Conservation (phyloP, 2,329 filamentous ascomycete genomes). For the Mycosphaerella arachidis region DNA sequence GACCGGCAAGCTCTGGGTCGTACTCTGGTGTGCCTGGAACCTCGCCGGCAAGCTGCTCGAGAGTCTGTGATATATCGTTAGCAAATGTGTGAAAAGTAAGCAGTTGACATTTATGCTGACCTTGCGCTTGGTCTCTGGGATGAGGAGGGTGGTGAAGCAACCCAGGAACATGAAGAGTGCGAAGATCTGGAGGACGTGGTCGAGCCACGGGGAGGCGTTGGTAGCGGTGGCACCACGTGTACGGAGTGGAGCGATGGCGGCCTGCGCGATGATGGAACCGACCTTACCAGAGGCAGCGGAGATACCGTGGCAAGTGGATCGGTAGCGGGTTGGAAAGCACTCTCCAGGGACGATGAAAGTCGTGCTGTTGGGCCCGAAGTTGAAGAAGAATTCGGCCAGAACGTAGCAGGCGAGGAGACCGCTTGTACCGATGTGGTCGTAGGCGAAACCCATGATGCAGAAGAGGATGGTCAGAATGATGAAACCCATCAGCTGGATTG, state of each 20-base stretch:
- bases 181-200: conserved; percentile 72
- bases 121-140: conserved; percentile 61
- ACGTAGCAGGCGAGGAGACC: conserved; percentile 46
- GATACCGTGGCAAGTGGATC: conserved; percentile 46
- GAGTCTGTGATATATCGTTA: conserved; percentile 39
- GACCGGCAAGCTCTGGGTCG: conserved; percentile 33
- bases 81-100: too few relatives aligned
- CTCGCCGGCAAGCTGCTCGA: conserved; percentile 68
- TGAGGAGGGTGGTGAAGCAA: conserved; percentile 62
- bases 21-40: conserved; percentile 53
- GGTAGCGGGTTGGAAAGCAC: conserved; percentile 49
- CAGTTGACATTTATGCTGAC: too few relatives aligned
- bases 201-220: conserved; percentile 59
- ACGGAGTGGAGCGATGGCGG: conserved; percentile 47
- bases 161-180: conserved; percentile 76
- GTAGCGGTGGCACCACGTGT: conserved; percentile 52
- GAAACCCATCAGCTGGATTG: conserved; percentile 62
- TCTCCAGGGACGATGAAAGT: conserved; percentile 52
- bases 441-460: conserved; percentile 48
- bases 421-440: conserved; percentile 39
- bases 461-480: conserved; percentile 46
- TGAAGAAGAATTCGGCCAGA: conserved; percentile 50
- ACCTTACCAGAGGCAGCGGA: conserved; percentile 47
- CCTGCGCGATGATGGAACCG: conserved; percentile 48
- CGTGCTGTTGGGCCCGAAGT: conserved; percentile 50